Conservation (phyloP, 768 basidiomycete genomes). For the Calocybe gangraenosa region DNA sequence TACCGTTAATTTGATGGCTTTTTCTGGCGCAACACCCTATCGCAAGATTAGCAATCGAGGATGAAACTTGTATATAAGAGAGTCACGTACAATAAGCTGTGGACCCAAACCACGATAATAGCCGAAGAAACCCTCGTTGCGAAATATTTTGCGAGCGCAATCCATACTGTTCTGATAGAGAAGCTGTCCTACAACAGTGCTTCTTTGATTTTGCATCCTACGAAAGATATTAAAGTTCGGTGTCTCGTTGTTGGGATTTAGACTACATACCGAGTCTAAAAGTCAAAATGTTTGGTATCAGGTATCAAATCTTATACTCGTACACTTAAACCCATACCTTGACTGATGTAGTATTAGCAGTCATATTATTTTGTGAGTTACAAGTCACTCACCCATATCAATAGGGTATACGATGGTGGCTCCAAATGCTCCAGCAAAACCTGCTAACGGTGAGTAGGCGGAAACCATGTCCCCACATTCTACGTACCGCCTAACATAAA, state of each 20-base stretch:
- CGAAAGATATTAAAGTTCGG: conserved; percentile 1
- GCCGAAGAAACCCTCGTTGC: conserved; percentile 90
- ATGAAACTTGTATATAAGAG: not conserved
- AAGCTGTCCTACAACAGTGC: conserved; percentile 93
- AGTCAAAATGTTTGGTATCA: not conserved
- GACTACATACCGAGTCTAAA: conserved; percentile 53
- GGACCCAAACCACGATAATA: conserved; percentile 97
- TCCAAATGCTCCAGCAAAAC: conserved; percentile 89
- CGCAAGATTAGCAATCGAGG: conserved; percentile 2
- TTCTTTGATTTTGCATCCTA: conserved; percentile 97
- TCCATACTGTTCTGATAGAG: conserved; percentile 96
- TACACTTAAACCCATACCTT: conserved; percentile 48
- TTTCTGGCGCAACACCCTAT: conserved; percentile 93
- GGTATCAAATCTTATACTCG: not conserved
- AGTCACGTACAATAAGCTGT: conserved; percentile 76
- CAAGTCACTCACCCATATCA: conserved; percentile 66
- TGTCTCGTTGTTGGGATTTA: not conserved
- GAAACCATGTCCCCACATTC: not conserved
- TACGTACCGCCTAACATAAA: conserved; percentile 78
- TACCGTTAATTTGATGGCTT: conserved; percentile 96
- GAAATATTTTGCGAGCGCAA: conserved; percentile 90
- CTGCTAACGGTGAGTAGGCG: conserved; percentile 31
- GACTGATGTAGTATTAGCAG: conserved; percentile 38
- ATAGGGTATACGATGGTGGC: conserved; percentile 99
- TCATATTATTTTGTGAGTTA: too few species aligned